Base-by-base conservation (phyloP, 1,284 basidiomycete genomes). In the Sporisorium reilianum region DNA sequence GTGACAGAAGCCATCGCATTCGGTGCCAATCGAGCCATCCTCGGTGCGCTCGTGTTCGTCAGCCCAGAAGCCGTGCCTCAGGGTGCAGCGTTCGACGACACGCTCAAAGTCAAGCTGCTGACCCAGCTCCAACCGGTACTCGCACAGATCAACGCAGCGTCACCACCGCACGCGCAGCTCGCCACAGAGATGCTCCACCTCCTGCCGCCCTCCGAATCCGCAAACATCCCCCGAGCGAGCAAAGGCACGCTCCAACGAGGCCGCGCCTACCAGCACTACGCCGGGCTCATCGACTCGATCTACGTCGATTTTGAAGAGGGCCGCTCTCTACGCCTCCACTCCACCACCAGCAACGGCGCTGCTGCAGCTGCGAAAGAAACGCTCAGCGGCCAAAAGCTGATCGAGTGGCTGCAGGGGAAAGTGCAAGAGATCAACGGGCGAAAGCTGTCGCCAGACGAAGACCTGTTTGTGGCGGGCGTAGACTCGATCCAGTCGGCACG, bases 181-280 rank as follows among this genome's bases (percentile, higher is more conserved):
- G 63, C 71, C 5, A 44, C 45, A 3, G 77, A 77, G 41, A 75
- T 80, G 69, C 26, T 80, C 3, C 40, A 48, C 42, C 54, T 77
- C 25, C 52, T 64, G 2, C 51, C 67, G 10, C 58, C 75, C 0
- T 22, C 32, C 5, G 57, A 64, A 18, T 56, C 57, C 8, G 23
- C 55, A 1, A 12, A 16, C 48, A 59, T 80, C 7, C 79, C 79
- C 4, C 42, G 75, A 5, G 76, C 77, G 16, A 79, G 77, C 44
- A 80, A 80, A 46, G 77, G 79, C 0, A 75, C 71, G 8, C 61
- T 80, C 0, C 79, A 80, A 42, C 73, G 76, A 1, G 77, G 71
- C 1, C 34, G 73, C 1, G 79, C 79, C 0, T 65, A 77, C 28
- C 49, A 59, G 49, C 65, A 68, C 44, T 71, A 73, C 41, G 54